Percentiles rank a stretch among this genome's conserved stretches.
Evolutionary conservation across 768 basidiomycete species (phyloP).

Genomic region (Mycena polygramma): DNA sequence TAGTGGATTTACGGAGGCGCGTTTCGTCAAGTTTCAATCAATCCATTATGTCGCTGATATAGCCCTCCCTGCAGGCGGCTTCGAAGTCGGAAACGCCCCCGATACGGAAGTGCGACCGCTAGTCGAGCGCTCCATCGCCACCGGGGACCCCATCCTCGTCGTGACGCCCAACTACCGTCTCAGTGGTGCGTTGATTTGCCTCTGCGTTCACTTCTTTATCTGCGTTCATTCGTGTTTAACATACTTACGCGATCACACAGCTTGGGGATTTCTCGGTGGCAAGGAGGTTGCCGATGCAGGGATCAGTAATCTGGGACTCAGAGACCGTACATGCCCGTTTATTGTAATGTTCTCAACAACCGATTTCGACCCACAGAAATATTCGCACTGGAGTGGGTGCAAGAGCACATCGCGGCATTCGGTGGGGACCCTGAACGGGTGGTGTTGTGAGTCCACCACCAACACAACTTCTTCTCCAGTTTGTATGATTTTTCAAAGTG

Average conservation of each 20-base stretch:
- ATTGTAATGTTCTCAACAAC: no score
- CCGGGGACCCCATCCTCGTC: constrained; percentile 6
- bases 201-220: no score
- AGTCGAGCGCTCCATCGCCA: constrained; percentile 8
- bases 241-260: constrained; percentile 27
- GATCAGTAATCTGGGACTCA: constrained; percentile 62
- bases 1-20: constrained; percentile 32
- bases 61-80: background rate
- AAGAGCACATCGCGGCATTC: constrained; percentile 63
- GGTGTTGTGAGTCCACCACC: constrained; percentile 49
- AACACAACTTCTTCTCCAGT: background rate
- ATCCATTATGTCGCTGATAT: background rate
- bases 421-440: constrained; percentile 66
- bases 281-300: constrained; percentile 55
- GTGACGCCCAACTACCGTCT: constrained; percentile 56
- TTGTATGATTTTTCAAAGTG: constrained; percentile 5
- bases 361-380: no score
- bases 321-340: no score
- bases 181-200: constrained; percentile 44
- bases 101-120: background rate
- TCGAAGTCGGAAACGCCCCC: constrained; percentile 2
- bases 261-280: constrained; percentile 58
- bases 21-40: background rate
- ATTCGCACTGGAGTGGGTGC: constrained; percentile 66
- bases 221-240: background rate